A percentile compares a stretch with the other conserved stretches of the same genome.
phyloP scores from a whole-genome alignment of 2,329 filamentous ascomycete genomes.

The Mariannaea elegans region DNA sequence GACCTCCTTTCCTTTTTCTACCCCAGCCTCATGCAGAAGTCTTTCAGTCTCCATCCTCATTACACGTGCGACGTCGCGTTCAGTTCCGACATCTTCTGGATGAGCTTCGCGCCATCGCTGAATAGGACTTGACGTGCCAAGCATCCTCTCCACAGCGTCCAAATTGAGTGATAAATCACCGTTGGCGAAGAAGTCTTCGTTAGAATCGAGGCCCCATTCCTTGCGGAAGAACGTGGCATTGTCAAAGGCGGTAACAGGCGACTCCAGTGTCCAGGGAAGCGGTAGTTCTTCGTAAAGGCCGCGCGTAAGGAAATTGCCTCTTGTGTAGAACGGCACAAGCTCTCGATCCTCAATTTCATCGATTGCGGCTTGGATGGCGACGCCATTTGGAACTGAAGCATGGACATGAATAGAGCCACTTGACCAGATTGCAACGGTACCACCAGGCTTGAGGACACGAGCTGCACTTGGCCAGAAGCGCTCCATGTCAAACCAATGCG shows the following conservation, averaged over 20 bases:
- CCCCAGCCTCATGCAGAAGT: constrained; percentile 45
- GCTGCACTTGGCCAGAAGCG: constrained; percentile 59
- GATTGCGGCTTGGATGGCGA: constrained; percentile 52
- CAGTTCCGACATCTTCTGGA: constrained; percentile 50
- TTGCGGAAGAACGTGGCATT: constrained; percentile 48
- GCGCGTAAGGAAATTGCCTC: constrained; percentile 53
- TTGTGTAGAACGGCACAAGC: constrained; percentile 49
- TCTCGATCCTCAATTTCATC: constrained; percentile 47
- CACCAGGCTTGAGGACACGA: constrained; percentile 58
- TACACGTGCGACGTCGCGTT: constrained; percentile 48
- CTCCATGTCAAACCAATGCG: constrained; percentile 67
- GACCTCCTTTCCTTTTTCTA: constrained; percentile 45
- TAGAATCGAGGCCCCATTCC: constrained; percentile 49
- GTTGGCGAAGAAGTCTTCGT: constrained; percentile 40
- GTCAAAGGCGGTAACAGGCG: constrained; percentile 49
- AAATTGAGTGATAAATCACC: constrained; percentile 35
- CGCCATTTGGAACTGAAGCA: constrained; percentile 48
- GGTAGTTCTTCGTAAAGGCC: constrained; percentile 52
- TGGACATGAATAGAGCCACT: constrained; percentile 43
- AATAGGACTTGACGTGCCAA: constrained; percentile 51
- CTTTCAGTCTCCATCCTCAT: constrained; percentile 39
- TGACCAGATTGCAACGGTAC: constrained; percentile 63
- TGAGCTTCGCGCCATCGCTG: constrained; percentile 57
- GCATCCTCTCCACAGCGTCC: constrained; percentile 46
- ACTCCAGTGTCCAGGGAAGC: constrained; percentile 59